phyloP scores from a whole-genome alignment of 352 stramenopile genomes.

The Thraustotheca clavata region DNA sequence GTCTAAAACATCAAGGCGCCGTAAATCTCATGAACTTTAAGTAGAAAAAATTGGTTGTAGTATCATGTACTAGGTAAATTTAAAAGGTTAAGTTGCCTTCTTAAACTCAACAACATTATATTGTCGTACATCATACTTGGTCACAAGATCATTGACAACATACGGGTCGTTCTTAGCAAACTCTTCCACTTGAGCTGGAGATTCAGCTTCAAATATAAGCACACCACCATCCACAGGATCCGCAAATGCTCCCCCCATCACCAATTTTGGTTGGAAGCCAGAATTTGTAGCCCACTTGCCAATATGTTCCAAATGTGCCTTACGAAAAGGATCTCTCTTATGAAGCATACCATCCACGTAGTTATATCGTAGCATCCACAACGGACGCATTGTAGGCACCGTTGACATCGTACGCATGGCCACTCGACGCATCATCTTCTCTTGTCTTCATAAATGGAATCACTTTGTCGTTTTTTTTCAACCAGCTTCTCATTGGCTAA shows the following conservation, averaged over 20 bases:
- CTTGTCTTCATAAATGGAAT: too few species aligned
- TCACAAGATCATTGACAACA: conserved; percentile 63
- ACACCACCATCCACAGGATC: conserved; percentile 49
- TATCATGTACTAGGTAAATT: background rate
- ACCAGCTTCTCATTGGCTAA: too few species aligned
- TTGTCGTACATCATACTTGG: conserved; percentile 52
- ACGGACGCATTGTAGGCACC: conserved; percentile 17
- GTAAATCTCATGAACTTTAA: conserved; percentile 21
- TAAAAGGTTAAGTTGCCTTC: background rate
- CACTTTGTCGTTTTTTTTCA: too few species aligned
- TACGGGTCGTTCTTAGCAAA: conserved; percentile 66
- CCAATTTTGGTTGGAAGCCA: conserved; percentile 46
- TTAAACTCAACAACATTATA: conserved; percentile 46
- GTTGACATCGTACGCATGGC: conserved; percentile 6
- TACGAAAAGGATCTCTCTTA: conserved; percentile 56
- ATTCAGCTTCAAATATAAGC: conserved; percentile 52
- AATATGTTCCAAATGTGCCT: conserved; percentile 43
- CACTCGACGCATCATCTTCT: background rate
- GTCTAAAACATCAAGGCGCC: conserved; percentile 15
- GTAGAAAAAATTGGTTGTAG: background rate
- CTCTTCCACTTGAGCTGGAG: conserved; percentile 48
- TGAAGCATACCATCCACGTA: conserved; percentile 70
- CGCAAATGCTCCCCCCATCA: conserved; percentile 65
- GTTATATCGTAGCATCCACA: conserved; percentile 62
- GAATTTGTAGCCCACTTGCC: conserved; percentile 22